phyloP scores from a whole-genome alignment of 352 stramenopile genomes.

The Aphanomyces euteiches region DNA sequence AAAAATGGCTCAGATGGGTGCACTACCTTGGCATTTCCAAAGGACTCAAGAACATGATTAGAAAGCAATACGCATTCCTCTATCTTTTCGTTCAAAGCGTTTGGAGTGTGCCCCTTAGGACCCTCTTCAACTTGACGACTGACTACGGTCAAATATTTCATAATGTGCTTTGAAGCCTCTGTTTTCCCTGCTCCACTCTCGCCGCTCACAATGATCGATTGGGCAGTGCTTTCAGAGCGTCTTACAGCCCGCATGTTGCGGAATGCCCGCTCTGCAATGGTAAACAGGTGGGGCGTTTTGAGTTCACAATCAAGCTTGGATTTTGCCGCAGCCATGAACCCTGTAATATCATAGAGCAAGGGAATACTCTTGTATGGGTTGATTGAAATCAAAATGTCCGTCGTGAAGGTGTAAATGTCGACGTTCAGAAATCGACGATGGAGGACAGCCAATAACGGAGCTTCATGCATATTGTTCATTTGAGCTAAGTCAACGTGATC shows the following conservation, averaged over 20 bases:
- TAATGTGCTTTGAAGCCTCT: constrained; percentile 92
- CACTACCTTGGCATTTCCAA: constrained; percentile 65
- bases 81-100: constrained; percentile 62
- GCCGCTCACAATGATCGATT: constrained; percentile 93
- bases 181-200: constrained; percentile 93
- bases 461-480: constrained; percentile 90
- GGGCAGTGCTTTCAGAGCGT: constrained; percentile 43
- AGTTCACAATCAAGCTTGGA: constrained; percentile 17
- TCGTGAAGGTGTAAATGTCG: constrained; percentile 85
- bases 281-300: constrained; percentile 67
- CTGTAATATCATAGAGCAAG: constrained; percentile 72
- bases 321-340: constrained; percentile 50
- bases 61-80: constrained; percentile 79
- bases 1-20: no score
- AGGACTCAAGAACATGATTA: constrained; percentile 79
- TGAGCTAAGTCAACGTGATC: constrained; percentile 80
- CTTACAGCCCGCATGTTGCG: constrained; percentile 58
- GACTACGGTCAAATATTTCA: constrained; percentile 80
- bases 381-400: constrained; percentile 77
- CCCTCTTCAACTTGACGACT: constrained; percentile 44
- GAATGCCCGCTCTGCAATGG: constrained; percentile 77
- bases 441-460: constrained; percentile 72
- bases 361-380: constrained; percentile 86
- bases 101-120: constrained; percentile 30
- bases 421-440: constrained; percentile 73